These are phyloP conservation scores for Linnemannia zychae DNA, from an alignment of 192 early-diverging fungal species.

Conservation along the genomic window DNA sequence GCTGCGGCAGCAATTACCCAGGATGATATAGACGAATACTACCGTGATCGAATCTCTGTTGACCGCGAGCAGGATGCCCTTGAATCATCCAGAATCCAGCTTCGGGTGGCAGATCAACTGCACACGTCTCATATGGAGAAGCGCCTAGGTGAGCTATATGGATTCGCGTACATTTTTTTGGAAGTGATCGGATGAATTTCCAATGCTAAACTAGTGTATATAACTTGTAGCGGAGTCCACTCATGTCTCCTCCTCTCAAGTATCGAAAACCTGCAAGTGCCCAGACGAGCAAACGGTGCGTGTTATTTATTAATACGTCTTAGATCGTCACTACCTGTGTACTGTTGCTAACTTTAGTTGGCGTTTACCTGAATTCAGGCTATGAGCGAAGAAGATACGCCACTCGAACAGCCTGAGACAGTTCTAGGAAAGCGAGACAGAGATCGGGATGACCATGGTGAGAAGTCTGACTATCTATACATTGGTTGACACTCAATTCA, in stretches of 20 bases:
- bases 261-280: too few species aligned
- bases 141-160: constrained; percentile 26
- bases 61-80: constrained; percentile 36
- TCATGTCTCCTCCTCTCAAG: neutral
- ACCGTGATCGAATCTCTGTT: constrained; percentile 29
- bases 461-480: too few species aligned
- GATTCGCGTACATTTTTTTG: constrained; percentile 15
- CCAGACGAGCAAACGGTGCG: too few species aligned
- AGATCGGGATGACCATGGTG: too few species aligned
- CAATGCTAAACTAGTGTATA: constrained; percentile 22
- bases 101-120: constrained; percentile 27
- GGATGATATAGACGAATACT: constrained; percentile 39
- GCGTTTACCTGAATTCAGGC: too few species aligned
- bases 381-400: too few species aligned
- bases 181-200: constrained; percentile 23
- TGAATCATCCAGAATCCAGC: constrained; percentile 40
- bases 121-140: constrained; percentile 24
- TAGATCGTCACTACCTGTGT: too few species aligned
- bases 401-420: too few species aligned
- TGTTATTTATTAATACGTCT: too few species aligned
- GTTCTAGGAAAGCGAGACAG: too few species aligned
- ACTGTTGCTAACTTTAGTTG: too few species aligned
- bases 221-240: constrained; percentile 8
- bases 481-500: too few species aligned
- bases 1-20: constrained; percentile 25